Evolutionary conservation across 2,329 filamentous ascomycete genomes (phyloP).

Genomic region (Cladosporium sp.): DNA sequence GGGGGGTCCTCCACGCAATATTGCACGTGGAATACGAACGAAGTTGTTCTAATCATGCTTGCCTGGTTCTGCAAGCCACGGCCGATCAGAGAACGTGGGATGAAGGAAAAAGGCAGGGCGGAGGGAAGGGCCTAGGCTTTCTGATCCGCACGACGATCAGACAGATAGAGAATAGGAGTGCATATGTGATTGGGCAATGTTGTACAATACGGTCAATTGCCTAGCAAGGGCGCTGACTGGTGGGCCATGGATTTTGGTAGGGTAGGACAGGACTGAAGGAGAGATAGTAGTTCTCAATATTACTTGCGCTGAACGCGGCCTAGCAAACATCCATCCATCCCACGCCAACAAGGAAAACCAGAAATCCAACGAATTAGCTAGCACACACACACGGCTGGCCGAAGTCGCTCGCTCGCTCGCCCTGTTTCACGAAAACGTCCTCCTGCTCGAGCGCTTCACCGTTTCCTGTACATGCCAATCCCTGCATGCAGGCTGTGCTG

Average conservation of each 20-base stretch:
- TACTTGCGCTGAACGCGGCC: background rate
- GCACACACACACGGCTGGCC: background rate
- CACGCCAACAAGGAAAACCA: background rate
- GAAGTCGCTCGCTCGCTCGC: background rate
- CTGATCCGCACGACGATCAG: background rate
- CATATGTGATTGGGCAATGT: background rate
- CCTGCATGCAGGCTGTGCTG: background rate
- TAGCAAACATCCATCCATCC: background rate
- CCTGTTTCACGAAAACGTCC: background rate
- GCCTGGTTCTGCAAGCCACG: slow-evolving; percentile 5
- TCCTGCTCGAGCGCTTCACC: slow-evolving; percentile 7
- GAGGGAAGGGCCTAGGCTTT: background rate
- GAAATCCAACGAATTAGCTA: background rate
- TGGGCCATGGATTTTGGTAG: background rate
- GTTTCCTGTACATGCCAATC: slow-evolving; percentile 4
- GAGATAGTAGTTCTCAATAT: background rate
- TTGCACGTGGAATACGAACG: slow-evolving; percentile 9
- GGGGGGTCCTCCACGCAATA: background rate
- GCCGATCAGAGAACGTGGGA: slow-evolving; percentile 3
- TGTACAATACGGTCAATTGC: background rate
- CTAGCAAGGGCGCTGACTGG: background rate
- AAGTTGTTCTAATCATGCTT: slow-evolving; percentile 4
- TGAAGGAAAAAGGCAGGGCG: background rate
- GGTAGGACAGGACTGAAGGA: background rate
- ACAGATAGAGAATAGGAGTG: background rate